Evolutionary conservation across 2,329 filamentous ascomycete genomes (phyloP).

Genomic region (Onygenales sp.): DNA sequence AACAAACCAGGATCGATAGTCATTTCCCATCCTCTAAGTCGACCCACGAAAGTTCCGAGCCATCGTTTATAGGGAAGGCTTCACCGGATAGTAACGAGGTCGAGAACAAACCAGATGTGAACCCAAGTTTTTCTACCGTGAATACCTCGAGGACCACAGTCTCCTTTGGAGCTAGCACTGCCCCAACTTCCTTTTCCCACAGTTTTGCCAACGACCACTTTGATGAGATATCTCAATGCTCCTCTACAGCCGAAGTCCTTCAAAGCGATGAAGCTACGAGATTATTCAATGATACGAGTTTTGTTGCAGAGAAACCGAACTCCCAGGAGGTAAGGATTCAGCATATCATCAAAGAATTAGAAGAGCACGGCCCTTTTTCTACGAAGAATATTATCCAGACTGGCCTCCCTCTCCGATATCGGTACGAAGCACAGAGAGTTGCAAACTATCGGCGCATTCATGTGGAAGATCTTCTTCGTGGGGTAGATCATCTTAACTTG

Average conservation of each 20-base stretch:
- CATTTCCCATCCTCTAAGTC: constrained; percentile 2
- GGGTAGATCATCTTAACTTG: constrained; percentile 1
- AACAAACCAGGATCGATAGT: constrained; percentile 7
- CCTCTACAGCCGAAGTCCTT: neutral
- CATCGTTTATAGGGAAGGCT: neutral
- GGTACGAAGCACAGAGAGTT: constrained; percentile 31
- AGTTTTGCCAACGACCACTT: neutral
- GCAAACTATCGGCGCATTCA: constrained; percentile 21
- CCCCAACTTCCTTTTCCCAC: constrained; percentile 6
- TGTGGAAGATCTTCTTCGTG: constrained; percentile 20
- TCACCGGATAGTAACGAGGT: neutral
- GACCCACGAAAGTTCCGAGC: neutral
- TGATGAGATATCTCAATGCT: constrained; percentile 1
- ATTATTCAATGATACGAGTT: neutral
- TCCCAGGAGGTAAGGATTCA: constrained; percentile 10
- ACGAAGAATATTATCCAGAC: constrained; percentile 16
- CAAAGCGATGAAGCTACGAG: neutral
- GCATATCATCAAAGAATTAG: constrained; percentile 19
- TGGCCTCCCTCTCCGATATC: constrained; percentile 23
- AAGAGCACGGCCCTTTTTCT: constrained; percentile 28
- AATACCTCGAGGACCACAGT: neutral
- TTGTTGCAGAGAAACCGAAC: neutral
- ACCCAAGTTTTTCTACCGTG: constrained; percentile 6
- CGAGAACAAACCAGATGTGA: neutral
- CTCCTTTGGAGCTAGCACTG: constrained; percentile 5